Evolutionary conservation across 495 filamentous ascomycete species (phyloP), one percentile per base, ranked within the genome.

Genomic region (Penicillium angulare): DNA sequence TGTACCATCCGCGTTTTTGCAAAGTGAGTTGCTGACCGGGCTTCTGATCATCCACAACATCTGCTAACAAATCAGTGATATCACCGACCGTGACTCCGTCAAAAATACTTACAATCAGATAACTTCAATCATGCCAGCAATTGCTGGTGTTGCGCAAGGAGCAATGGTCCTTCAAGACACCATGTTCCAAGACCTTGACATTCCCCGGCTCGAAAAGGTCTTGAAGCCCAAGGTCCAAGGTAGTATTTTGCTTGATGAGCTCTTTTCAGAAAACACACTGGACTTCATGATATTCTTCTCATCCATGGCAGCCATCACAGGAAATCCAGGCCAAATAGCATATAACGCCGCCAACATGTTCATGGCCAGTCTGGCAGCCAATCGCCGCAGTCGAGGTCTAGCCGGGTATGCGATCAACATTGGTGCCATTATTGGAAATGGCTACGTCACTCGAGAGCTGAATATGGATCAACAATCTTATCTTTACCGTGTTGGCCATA

Each of bases 261-360:
- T 71, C 0, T 80, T 82, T 59, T 43, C 33, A 0, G 48, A 67
- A 5, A 4, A 47, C n/a, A 47, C 60, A 5, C 62, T 78, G 13
- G 75, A 76, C 45, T 75, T 75, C 49, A 72, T 77, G 56, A 49
- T 78, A 6, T 50, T 75, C 35, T 59, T 59, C n/a, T 52, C 56
- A 13, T 59, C 56, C 10, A 59, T 59, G 56, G 56, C 56, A 26
- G 22, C 48, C 2, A 42, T 74, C 15, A 57, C 67, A 1, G 74
- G 74, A 5, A 76, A 71, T 29, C 34, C 45, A 0, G 72, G 70
- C 1, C 80, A 83, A 54, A 65, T 73, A 6, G 80, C 80, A 47
- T 84, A 84, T 49, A 73, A 74, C 0, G 77, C 81, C 0, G 80
- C 76, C 3, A 83, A 83, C 59, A 74, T 78, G 72, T 85, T 78